A percentile compares a stretch with the other conserved stretches of the same genome.
Evolutionary conservation across 805 yeast genomes (phyloP).

Genomic region (Yarrowia sp.): DNA sequence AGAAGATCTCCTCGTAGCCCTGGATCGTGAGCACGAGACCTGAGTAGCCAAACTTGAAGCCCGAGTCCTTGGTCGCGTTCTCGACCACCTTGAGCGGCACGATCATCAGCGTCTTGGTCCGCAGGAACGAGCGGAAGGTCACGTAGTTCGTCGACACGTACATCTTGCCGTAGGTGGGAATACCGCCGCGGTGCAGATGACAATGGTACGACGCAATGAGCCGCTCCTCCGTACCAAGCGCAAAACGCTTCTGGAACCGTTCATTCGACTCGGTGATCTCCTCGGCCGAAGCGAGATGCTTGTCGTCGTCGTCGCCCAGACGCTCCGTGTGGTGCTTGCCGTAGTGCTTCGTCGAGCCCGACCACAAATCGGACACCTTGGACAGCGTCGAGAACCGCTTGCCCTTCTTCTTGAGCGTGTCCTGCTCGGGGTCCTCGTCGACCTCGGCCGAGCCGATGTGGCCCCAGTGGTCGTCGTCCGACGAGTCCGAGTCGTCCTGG

Average conservation of each 20-base stretch:
- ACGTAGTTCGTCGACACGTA: conserved; percentile 65
- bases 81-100: conserved; percentile 75
- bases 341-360: conserved; percentile 13
- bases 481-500: conserved; percentile 12
- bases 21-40: conserved; percentile 68
- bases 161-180: conserved; percentile 81
- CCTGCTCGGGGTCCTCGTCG: conserved; percentile 27
- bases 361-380: conserved; percentile 12
- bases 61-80: conserved; percentile 62
- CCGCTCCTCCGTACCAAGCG: conserved; percentile 51
- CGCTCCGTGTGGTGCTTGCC: conserved; percentile 21
- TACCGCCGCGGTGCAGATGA: conserved; percentile 57
- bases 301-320: conserved; percentile 44
- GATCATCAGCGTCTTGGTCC: conserved; percentile 75
- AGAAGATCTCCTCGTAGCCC: conserved; percentile 72
- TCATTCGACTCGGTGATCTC: conserved; percentile 50
- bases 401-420: conserved; percentile 15
- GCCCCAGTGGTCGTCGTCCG: conserved; percentile 29
- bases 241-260: conserved; percentile 65
- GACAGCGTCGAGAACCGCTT: background rate
- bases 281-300: conserved; percentile 46
- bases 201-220: conserved; percentile 69
- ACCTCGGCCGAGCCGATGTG: conserved; percentile 19
- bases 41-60: conserved; percentile 63
- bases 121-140: conserved; percentile 79